Evolutionary conservation across 164 flowering plant species (phyloP).

Genomic region (Dillenia suffruticosa): DNA sequence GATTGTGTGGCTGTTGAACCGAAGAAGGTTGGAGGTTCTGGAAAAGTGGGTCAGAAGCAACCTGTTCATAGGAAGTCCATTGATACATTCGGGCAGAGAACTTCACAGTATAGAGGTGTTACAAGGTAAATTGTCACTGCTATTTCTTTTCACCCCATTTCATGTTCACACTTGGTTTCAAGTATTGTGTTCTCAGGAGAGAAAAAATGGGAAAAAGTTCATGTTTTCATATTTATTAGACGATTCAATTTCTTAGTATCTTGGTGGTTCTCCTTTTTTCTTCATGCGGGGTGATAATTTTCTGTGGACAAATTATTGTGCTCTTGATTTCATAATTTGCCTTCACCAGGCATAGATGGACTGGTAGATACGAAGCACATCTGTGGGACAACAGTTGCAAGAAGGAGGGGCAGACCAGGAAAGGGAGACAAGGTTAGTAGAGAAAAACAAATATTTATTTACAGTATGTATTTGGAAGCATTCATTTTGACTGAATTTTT

Average conservation of each 20-base stretch:
- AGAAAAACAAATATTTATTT: constrained; percentile 3
- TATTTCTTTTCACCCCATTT: not conserved
- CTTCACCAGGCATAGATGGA: constrained; percentile 80
- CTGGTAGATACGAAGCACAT: constrained; percentile 94
- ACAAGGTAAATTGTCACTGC: constrained; percentile 41
- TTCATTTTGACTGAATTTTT: constrained; percentile 10
- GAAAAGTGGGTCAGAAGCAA: constrained; percentile 49
- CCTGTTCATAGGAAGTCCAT: constrained; percentile 76
- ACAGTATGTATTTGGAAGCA: constrained; percentile 12
- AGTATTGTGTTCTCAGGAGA: not conserved
- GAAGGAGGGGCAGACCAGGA: constrained; percentile 91
- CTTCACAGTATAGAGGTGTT: constrained; percentile 86
- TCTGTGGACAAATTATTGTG: not conserved
- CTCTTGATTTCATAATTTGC: not conserved
- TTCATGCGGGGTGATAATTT: not conserved
- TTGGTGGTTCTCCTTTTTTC: not conserved
- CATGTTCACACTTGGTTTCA: not conserved
- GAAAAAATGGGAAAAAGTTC: too few relatives aligned
- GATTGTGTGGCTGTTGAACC: constrained; percentile 37
- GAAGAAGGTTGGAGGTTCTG: constrained; percentile 52
- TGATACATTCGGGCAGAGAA: constrained; percentile 86
- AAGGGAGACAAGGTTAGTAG: constrained; percentile 89
- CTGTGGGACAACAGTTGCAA: constrained; percentile 94
- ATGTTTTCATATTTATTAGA: not conserved
- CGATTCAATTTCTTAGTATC: not conserved